Base-by-base conservation (phyloP, 164 flowering plant genomes). In the Sextonia rubra region DNA sequence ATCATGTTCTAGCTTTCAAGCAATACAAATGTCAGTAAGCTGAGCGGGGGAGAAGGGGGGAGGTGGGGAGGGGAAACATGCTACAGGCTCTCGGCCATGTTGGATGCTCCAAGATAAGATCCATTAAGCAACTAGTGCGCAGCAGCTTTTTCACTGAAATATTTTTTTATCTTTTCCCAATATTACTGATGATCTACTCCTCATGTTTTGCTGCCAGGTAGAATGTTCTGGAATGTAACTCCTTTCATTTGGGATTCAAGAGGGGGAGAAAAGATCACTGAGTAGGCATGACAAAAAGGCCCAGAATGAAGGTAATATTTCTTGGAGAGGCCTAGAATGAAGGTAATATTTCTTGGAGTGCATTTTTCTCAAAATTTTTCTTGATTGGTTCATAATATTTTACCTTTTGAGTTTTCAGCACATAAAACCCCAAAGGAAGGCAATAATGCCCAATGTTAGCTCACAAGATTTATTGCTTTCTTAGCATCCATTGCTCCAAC, bases 371-470 rank as follows among this genome's bases (percentile, higher is more conserved):
- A 9, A 32, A 32, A 32, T 5, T 32, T 12, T 17, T 52, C 4
- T 18, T 18, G 20, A 52, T 12, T 17, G 58, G 20, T 52, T 52
- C 4, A 52, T 15, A 69, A 68, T 30, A 32, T 12, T 0, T 14
- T 60, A 90, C 94, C 91, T 90, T n/a, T 88, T 62, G 84, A 84
- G 66, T 86, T 87, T 71, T 90, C 94, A 37, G 94, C 94, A 73
- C 88, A n/a, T 44, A 3, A 90, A 77, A 24, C 94, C 94, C 55
- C 86, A 63, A 14, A 88, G 44, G 72, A 87, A 90, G 44, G 91
- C 81, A 56, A 82, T 14, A 0, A 67, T 55, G 6, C 94, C 94
- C 17, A 87, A 70, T 1, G 74, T 11, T 1, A 80, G 75, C 15
- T 86, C 80, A n/a, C 58, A 84, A 83, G 77, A 3, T 79, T 84